A percentile compares a stretch with the other conserved stretches of the same genome.
Evolutionary conservation across 768 basidiomycete genomes (phyloP).

Genomic region (Termitomyces heimii): DNA sequence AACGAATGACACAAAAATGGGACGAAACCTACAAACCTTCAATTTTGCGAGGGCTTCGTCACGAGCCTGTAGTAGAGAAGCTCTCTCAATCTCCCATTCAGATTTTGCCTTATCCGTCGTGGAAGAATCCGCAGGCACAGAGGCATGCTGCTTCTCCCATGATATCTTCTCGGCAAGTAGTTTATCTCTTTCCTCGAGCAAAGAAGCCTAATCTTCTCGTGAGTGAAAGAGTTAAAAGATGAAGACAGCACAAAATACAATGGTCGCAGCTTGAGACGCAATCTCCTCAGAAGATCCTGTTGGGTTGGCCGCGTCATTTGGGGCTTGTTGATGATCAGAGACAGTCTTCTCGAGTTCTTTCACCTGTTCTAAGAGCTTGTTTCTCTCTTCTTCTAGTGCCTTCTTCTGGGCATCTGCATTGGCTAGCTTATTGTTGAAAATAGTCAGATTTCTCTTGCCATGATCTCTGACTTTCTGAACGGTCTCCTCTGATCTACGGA

Average conservation of each 20-base stretch:
- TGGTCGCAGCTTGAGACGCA: slow-evolving; percentile 26
- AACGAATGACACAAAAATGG: slow-evolving; percentile 1
- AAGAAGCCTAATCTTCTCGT: slow-evolving; percentile 31
- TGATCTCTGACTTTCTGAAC: slow-evolving; percentile 32
- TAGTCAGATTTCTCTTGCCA: slow-evolving; percentile 20
- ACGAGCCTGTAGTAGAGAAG: slow-evolving; percentile 47
- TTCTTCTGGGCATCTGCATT: slow-evolving; percentile 30
- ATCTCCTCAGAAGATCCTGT: slow-evolving; percentile 18
- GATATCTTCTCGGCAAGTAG: slow-evolving; percentile 55
- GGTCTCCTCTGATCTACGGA: slow-evolving; percentile 35
- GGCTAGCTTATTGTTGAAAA: slow-evolving; percentile 27
- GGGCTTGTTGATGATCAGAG: slow-evolving; percentile 23
- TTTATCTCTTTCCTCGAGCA: slow-evolving; percentile 56
- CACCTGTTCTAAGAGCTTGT: slow-evolving; percentile 31
- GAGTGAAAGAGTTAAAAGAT: not conserved
- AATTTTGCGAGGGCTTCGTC: slow-evolving; percentile 54
- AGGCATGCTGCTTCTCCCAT: slow-evolving; percentile 25
- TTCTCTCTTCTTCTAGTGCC: slow-evolving; percentile 30
- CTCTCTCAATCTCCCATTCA: slow-evolving; percentile 57
- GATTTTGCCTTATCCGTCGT: slow-evolving; percentile 23
- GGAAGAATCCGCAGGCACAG: slow-evolving; percentile 16
- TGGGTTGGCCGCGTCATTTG: slow-evolving; percentile 15
- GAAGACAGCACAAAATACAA: slow-evolving; percentile 25
- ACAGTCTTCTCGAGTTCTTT: slow-evolving; percentile 30
- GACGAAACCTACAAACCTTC: slow-evolving; percentile 36